phyloP scores from a whole-genome alignment of 768 basidiomycete genomes.

The Termitomyces sp. region DNA sequence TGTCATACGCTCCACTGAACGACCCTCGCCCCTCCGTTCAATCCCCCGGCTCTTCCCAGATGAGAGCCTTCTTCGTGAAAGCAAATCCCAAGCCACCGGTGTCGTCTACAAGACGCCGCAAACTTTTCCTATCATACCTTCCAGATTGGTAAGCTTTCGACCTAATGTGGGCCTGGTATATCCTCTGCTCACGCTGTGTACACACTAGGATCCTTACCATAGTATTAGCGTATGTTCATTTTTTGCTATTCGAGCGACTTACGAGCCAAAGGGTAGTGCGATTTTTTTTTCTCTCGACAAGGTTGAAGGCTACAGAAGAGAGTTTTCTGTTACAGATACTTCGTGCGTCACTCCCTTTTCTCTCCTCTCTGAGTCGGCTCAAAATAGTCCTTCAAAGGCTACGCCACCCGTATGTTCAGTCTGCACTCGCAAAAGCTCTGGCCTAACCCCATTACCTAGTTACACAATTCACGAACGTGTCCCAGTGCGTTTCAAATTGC shows the following conservation, averaged over 20 bases:
- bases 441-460: constrained; percentile 27
- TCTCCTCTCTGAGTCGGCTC: constrained; percentile 10
- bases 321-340: constrained; percentile 75
- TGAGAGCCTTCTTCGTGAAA: constrained; percentile 23
- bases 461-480: constrained; percentile 74
- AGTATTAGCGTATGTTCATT: constrained; percentile 49
- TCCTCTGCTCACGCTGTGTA: not conserved
- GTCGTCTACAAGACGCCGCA: constrained; percentile 27
- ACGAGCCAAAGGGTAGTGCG: constrained; percentile 31
- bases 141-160: constrained; percentile 62
- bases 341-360: constrained; percentile 42
- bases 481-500: constrained; percentile 40
- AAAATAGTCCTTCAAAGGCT: constrained; percentile 24
- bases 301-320: constrained; percentile 69
- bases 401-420: constrained; percentile 32
- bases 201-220: constrained; percentile 60
- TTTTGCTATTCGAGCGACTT: not conserved
- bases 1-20: constrained; percentile 28
- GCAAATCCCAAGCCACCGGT: constrained; percentile 19
- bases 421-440: not conserved
- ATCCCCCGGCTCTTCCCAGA: constrained; percentile 11
- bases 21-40: constrained; percentile 6
- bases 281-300: constrained; percentile 58
- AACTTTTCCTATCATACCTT: constrained; percentile 57
- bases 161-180: not conserved